Percentiles rank a stretch among this genome's conserved stretches.
phyloP scores from a whole-genome alignment of 78 protist genomes.

The Thecamonas trahens region DNA sequence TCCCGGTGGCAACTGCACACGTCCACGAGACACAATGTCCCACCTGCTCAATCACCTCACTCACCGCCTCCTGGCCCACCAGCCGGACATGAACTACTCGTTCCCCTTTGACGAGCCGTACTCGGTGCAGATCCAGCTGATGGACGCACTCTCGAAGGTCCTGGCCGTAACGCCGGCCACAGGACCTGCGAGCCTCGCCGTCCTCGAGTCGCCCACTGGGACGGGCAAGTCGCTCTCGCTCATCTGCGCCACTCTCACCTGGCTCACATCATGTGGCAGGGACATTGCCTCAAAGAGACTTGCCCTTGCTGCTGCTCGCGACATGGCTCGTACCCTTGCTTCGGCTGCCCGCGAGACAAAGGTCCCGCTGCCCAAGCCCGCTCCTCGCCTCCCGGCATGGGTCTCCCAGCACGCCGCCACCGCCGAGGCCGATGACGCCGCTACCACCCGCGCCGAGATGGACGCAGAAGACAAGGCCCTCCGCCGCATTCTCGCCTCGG shows the following conservation, averaged over 20 bases:
- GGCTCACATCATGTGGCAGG: no score
- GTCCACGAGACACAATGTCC: no score
- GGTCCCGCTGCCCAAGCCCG: neutral
- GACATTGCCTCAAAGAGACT: no score
- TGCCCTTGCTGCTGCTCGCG: no score
- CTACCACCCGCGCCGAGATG: no score
- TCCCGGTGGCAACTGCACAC: no score
- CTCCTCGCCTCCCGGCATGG: neutral
- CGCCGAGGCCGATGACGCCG: neutral
- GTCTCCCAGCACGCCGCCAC: neutral
- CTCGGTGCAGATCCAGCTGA: neutral
- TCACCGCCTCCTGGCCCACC: no score
- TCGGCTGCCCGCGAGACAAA: neutral
- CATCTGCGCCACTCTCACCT: conserved; percentile 13
- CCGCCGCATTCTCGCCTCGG: no score
- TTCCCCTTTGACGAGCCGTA: conserved; percentile 8
- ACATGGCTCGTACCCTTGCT: neutral
- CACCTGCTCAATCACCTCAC: no score
- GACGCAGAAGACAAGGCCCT: no score
- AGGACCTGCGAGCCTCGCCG: neutral
- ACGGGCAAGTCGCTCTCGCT: conserved; percentile 36
- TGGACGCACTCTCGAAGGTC: neutral
- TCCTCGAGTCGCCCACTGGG: neutral
- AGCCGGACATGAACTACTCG: no score
- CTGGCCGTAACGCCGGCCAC: neutral